Base-by-base conservation (phyloP, 306 rosid species). In the Cucumis melo region DNA sequence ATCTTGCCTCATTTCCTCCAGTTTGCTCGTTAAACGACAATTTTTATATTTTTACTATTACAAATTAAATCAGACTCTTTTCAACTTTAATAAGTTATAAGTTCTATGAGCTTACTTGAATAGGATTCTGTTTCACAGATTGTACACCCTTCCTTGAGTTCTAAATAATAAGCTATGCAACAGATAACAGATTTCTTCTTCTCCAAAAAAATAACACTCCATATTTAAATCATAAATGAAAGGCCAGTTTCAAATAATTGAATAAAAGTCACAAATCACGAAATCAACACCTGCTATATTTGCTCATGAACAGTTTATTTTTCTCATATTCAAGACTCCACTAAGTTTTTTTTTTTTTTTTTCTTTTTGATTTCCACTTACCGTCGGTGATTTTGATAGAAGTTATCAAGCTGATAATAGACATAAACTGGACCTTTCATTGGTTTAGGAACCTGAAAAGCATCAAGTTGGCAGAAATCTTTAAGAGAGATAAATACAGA, bases 351-450 rank as follows among this genome's bases (percentile, higher is more conserved):
- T 46, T 13, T 12, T 12, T 46, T 16, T 51, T 16, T 13, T 12
- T 46, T 46, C 16, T 51, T 15, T 15, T 51, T 16, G 1, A 51
- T 16, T 51, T 51, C 56, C 20, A 51, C 85, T 38, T 83, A 89
- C 97, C 95, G 85, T 19, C 98, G 95, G 84, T 93, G 98, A 83
- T 93, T 93, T 85, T 93, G 98, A 83, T 85, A 88, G 85, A 80
- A 91, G 85, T 87, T 85, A 29, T 85, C 89, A 59, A 93, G 96
- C 80, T 93, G 91, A 67, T 93, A 93, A 85, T 93, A 93, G 84
- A 93, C 73, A 77, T 80, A 93, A 42, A 93, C 75, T 0, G 98
- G 97, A 68, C 88, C 83, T 78, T 81, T 88, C 98, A 93, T 89
- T 82, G 68, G 79, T 81, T 80, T 88, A 55, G 85, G 82, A 67